Percentiles rank a stretch among this genome's conserved stretches.
Conservation (phyloP, 2,329 filamentous ascomycete species). For the Exophiala viscosa region DNA sequence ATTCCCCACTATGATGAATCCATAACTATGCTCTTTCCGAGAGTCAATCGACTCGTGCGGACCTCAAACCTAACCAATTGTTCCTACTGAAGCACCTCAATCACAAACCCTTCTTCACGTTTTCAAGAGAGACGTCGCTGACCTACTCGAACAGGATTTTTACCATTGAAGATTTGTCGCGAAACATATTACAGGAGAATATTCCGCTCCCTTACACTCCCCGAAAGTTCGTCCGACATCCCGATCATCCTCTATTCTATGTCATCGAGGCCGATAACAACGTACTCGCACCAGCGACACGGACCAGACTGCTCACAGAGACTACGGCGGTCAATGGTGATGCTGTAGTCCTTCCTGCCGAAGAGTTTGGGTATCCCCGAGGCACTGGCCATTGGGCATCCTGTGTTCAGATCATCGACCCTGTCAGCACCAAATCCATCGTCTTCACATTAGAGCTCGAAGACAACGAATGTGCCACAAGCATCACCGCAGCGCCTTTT, state of each 20-base stretch:
- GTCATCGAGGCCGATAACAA: conserved; percentile 93
- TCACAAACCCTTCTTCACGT: background rate
- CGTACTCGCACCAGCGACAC: conserved; percentile 74
- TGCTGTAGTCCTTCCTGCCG: conserved; percentile 64
- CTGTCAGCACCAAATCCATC: conserved; percentile 68
- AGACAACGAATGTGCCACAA: conserved; percentile 88
- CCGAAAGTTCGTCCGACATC: conserved; percentile 79
- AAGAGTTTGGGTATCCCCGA: conserved; percentile 84
- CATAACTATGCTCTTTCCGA: conserved; percentile 42
- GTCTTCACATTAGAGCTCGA: conserved; percentile 76
- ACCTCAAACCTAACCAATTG: conserved; percentile 68
- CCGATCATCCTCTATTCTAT: conserved; percentile 85
- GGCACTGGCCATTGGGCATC: conserved; percentile 89
- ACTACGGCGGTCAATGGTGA: conserved; percentile 69
- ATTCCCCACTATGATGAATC: conserved; percentile 58
- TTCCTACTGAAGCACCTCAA: conserved; percentile 74
- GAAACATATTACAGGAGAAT: conserved; percentile 80
- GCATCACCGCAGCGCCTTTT: conserved; percentile 78
- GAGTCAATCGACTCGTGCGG: conserved; percentile 43
- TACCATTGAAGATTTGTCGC: conserved; percentile 78
- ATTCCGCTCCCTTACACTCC: conserved; percentile 88
- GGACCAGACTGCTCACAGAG: conserved; percentile 69
- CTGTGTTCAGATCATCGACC: conserved; percentile 89
- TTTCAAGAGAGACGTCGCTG: background rate
- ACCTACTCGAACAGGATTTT: conserved; percentile 63